These are phyloP conservation scores for Andrographis paniculata DNA, from an alignment of 305 asterid species.

Conservation along the genomic window DNA sequence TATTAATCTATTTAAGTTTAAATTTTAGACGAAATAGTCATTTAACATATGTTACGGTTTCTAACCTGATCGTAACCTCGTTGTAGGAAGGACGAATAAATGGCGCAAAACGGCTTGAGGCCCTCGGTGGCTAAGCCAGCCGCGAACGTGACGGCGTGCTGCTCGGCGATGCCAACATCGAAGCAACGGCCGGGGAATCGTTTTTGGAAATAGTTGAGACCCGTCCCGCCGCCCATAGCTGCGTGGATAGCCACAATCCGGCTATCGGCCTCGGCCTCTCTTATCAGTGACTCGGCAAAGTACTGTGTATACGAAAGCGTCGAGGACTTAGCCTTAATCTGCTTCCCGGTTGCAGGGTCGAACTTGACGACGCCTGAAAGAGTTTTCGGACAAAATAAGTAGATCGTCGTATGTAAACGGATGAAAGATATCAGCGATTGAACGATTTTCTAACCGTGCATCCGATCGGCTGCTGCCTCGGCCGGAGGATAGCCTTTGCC, in stretches of 20 bases:
- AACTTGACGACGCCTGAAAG: slow-evolving; percentile 65
- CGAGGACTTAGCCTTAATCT: slow-evolving; percentile 38
- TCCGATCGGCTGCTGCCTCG: slow-evolving; percentile 64
- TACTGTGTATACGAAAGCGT: slow-evolving; percentile 65
- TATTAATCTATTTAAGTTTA: no score
- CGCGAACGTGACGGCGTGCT: slow-evolving; percentile 75
- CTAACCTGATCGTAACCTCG: slow-evolving; percentile 77
- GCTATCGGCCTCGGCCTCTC: slow-evolving; percentile 61
- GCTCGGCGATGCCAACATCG: slow-evolving; percentile 79
- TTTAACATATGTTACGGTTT: no score
- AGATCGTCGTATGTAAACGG: no score
- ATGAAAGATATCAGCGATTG: not conserved
- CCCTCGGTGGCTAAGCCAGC: slow-evolving; percentile 82
- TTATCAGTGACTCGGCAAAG: slow-evolving; percentile 65
- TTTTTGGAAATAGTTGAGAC: slow-evolving; percentile 66
- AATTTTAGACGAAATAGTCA: no score
- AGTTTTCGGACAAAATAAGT: slow-evolving; percentile 1
- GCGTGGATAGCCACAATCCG: slow-evolving; percentile 70
- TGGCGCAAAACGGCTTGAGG: slow-evolving; percentile 72
- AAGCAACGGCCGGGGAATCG: slow-evolving; percentile 58
- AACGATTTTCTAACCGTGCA: slow-evolving; percentile 46
- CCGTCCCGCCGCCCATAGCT: slow-evolving; percentile 93
- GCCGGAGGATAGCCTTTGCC: slow-evolving; percentile 84
- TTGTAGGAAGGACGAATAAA: slow-evolving; percentile 66
- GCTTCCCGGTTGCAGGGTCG: slow-evolving; percentile 70